Conservation (phyloP, 768 basidiomycete species). For the Dentipellis fragilis region DNA sequence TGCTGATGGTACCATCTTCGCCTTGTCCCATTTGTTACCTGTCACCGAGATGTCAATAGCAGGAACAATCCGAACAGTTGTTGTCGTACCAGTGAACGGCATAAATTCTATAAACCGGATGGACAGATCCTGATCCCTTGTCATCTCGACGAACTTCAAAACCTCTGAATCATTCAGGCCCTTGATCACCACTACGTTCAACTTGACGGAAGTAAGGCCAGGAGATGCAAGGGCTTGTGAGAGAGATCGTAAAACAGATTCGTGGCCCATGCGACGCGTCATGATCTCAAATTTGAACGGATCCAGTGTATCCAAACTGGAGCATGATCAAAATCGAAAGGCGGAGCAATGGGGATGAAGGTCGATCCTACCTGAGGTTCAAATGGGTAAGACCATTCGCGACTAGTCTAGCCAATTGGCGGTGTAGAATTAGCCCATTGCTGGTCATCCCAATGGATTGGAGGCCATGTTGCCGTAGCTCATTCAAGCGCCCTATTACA, state of each 20-base stretch:
- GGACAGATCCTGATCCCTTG: slow-evolving; percentile 49
- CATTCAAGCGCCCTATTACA: slow-evolving; percentile 45
- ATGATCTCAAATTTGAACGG: slow-evolving; percentile 84
- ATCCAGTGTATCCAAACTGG: slow-evolving; percentile 75
- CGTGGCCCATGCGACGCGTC: slow-evolving; percentile 69
- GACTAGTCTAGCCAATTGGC: slow-evolving; percentile 60
- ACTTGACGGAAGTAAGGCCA: slow-evolving; percentile 52
- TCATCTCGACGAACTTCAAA: slow-evolving; percentile 69
- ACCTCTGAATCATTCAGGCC: slow-evolving; percentile 78
- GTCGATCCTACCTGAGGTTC: slow-evolving; percentile 28
- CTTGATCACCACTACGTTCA: slow-evolving; percentile 79
- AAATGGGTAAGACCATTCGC: slow-evolving; percentile 70
- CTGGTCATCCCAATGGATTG: slow-evolving; percentile 78
- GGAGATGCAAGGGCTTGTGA: slow-evolving; percentile 47
- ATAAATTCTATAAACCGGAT: slow-evolving; percentile 91
- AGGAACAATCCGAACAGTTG: too few relatives aligned
- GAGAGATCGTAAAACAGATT: slow-evolving; percentile 61
- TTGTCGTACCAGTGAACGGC: slow-evolving; percentile 70
- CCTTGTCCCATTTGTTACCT: slow-evolving; percentile 83
- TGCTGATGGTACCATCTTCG: slow-evolving; percentile 72
- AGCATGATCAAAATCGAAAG: neutral
- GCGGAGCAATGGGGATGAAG: neutral
- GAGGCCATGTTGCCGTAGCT: slow-evolving; percentile 50
- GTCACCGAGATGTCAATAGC: neutral
- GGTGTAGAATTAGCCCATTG: slow-evolving; percentile 70